These are phyloP conservation scores for Phytophthora colocasiae DNA, from an alignment of 352 stramenopile species.

Conservation along the genomic window DNA sequence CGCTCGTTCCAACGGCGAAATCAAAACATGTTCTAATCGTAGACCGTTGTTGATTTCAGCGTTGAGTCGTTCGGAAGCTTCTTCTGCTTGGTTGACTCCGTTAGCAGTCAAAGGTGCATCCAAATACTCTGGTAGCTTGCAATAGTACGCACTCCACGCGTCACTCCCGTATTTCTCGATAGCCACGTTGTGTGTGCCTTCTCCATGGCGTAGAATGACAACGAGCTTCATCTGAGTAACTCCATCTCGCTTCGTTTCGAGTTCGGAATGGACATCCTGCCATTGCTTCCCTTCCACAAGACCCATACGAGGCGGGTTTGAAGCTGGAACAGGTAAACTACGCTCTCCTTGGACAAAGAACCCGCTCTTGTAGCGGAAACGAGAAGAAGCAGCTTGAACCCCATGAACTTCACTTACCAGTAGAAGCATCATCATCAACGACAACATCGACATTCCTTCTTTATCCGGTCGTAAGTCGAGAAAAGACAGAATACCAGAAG, in stretches of 20 bases:
- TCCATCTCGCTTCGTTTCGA: slow-evolving; percentile 11
- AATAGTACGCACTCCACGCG: slow-evolving; percentile 36
- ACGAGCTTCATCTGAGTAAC: slow-evolving; percentile 28
- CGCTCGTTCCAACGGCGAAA: slow-evolving; percentile 35
- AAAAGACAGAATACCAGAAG: slow-evolving; percentile 17
- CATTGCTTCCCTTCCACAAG: slow-evolving; percentile 37
- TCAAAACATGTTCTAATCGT: slow-evolving; percentile 26
- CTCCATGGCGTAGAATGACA: slow-evolving; percentile 37
- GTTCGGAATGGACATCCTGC: slow-evolving; percentile 28
- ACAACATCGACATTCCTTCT: neutral
- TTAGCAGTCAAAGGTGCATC: slow-evolving; percentile 31
- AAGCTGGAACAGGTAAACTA: slow-evolving; percentile 8
- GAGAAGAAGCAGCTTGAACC: slow-evolving; percentile 2
- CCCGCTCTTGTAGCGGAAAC: slow-evolving; percentile 19
- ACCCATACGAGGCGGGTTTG: slow-evolving; percentile 32
- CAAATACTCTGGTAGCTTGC: slow-evolving; percentile 34
- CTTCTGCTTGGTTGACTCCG: slow-evolving; percentile 27
- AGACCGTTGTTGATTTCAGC: slow-evolving; percentile 22
- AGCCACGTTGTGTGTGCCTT: slow-evolving; percentile 39
- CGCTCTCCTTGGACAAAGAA: slow-evolving; percentile 35
- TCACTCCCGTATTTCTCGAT: slow-evolving; percentile 38
- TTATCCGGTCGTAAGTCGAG: neutral
- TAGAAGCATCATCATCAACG: slow-evolving; percentile 13
- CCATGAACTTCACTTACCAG: slow-evolving; percentile 4
- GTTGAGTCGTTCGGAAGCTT: slow-evolving; percentile 22